Percentiles rank a stretch among this genome's conserved stretches.
Conservation (phyloP, 768 basidiomycete species). For the Polyporus arcularius region DNA sequence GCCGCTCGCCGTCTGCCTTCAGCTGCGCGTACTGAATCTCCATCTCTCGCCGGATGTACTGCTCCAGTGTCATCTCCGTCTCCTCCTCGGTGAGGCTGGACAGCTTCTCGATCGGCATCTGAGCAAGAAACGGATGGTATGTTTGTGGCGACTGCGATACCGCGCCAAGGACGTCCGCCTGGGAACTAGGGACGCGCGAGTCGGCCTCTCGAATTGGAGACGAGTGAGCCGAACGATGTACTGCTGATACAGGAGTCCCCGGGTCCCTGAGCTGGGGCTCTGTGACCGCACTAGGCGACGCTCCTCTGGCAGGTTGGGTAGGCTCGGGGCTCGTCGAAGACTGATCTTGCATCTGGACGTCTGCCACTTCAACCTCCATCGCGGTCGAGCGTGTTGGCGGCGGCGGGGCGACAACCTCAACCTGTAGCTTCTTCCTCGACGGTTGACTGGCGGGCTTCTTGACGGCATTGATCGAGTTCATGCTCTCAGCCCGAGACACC, state of each 20-base stretch:
- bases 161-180: neutral
- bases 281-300: neutral
- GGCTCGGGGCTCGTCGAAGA: neutral
- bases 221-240: conserved; percentile 7
- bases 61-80: conserved; percentile 77
- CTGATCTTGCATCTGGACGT: conserved; percentile 1
- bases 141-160: conserved; percentile 3
- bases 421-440: conserved; percentile 13
- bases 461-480: neutral
- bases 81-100: conserved; percentile 60
- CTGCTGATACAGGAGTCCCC: conserved; percentile 10
- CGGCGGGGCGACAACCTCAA: conserved; percentile 6
- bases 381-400: neutral
- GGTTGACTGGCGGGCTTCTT: conserved; percentile 6
- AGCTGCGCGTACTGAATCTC: conserved; percentile 64
- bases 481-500: neutral
- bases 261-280: neutral
- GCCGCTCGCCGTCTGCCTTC: conserved; percentile 49
- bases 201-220: conserved; percentile 1
- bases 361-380: neutral
- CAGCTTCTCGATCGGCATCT: conserved; percentile 27
- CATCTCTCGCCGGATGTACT: conserved; percentile 82
- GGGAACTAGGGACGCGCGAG: neutral
- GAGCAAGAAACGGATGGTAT: conserved; percentile 25
- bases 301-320: neutral